Percentiles rank a stretch among this genome's conserved stretches.
Evolutionary conservation across 208 protist species (phyloP).

Genomic region (Wallacemonas collosoma): DNA sequence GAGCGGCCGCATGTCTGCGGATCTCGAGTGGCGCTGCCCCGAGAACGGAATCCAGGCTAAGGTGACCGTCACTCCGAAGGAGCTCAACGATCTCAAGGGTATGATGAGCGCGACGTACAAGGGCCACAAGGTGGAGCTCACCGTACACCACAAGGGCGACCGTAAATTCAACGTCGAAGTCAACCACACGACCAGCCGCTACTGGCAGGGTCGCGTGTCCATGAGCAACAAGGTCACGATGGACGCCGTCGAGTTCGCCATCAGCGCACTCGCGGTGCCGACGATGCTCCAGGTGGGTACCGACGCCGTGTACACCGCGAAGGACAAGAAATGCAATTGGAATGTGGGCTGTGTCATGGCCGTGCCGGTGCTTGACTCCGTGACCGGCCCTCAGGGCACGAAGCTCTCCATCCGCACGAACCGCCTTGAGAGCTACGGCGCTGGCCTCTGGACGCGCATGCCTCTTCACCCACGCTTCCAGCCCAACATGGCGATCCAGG

Average conservation of each 20-base stretch:
- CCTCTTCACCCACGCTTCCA: constrained; percentile 38
- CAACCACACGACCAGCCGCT: constrained; percentile 40
- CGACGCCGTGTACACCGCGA: constrained; percentile 54
- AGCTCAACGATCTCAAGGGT: constrained; percentile 31
- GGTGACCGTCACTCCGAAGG: constrained; percentile 47
- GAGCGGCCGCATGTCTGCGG: constrained; percentile 40
- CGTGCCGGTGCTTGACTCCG: constrained; percentile 24
- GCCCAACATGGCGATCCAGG: constrained; percentile 44
- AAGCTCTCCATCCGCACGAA: constrained; percentile 60
- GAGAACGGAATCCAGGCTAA: constrained; percentile 37
- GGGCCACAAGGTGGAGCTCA: constrained; percentile 67
- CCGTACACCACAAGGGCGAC: constrained; percentile 33
- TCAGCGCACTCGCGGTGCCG: constrained; percentile 53
- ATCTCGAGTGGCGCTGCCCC: constrained; percentile 68
- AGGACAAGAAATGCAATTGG: constrained; percentile 68
- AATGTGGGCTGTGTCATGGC: constrained; percentile 38
- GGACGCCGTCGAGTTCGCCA: constrained; percentile 55
- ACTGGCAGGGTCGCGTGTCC: constrained; percentile 36
- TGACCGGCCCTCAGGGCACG: constrained; percentile 34
- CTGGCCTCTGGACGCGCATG: constrained; percentile 34
- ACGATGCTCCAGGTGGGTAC: constrained; percentile 63
- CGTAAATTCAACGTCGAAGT: constrained; percentile 49
- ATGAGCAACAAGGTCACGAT: constrained; percentile 74
- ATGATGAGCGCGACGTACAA: constrained; percentile 46
- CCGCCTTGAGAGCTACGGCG: constrained; percentile 44